Evolutionary conservation across 148 eudicot species (phyloP), one percentile per base, ranked within the genome.

Genomic region (Diospyros kaki): DNA sequence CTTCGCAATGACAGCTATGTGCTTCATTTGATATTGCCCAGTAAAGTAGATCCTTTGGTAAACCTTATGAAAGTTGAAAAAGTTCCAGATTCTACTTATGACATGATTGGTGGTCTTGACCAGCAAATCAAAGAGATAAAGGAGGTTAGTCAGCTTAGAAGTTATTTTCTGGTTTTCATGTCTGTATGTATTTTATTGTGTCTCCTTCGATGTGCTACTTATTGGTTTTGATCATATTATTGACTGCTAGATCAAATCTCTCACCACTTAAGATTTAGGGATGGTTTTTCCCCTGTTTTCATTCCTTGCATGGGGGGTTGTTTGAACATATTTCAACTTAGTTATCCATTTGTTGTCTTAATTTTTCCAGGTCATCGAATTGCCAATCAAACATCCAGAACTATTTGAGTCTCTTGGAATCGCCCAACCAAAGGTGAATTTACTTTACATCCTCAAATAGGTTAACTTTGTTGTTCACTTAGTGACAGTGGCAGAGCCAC

Each of bases 51-150:
- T 80, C 94, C 94, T 46, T 77, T 88, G 63, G 94, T 90, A 62
- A 90, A 88, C 81, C 88, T 90, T 4, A 90, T 90, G 96, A 90
- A 89, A 81, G 95, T 90, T 74, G 95, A 90, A 72, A 88, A 90
- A 72, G 92, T 88, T 84, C 95, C 95, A 46, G 96, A 90, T 77
- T 89, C 92, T 75, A 90, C 96, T 13, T 90, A 90, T 76, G 92
- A 90, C 83, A 89, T 87, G 90, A 86, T 89, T 73, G 91, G 93
- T 82, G 93, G 93, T 41, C 83, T 87, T 69, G 91, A 89, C 80
- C 91, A 90, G 79, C 96, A 90, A 75, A 90, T 90, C 52, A 89
- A 90, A 81, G 92, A 90, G 87, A 90, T 90, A 41, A 88, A 89
- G 78, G 96, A 90, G 96, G 96, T 90, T 52, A n/a, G 76, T 62